A percentile compares a stretch with the other conserved stretches of the same genome.
phyloP scores from a whole-genome alignment of 2,329 filamentous ascomycete species.

The Calonectria crousiana region DNA sequence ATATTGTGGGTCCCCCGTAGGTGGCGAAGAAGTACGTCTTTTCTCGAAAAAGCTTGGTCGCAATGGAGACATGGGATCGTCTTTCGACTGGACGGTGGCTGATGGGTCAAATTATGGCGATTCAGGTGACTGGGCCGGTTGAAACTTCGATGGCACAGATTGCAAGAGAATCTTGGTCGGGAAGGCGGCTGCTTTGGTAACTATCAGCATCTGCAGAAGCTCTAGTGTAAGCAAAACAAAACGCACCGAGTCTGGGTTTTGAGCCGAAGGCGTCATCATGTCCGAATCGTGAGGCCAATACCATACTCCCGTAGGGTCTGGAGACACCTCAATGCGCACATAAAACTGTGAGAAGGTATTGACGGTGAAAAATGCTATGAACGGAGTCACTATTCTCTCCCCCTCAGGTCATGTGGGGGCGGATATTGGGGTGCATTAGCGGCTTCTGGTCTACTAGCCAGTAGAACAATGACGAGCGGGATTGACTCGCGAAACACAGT shows the following conservation, averaged over 20 bases:
- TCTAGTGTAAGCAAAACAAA: neutral
- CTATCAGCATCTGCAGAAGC: neutral
- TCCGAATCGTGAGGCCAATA: neutral
- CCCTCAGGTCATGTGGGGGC: constrained; percentile 16
- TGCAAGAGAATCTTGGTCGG: constrained; percentile 29
- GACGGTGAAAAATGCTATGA: neutral
- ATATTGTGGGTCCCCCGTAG: constrained; percentile 41
- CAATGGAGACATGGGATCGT: constrained; percentile 38
- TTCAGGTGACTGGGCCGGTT: constrained; percentile 43
- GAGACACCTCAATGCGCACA: neutral
- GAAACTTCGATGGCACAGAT: constrained; percentile 39
- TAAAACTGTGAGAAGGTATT: neutral
- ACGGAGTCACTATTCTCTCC: neutral
- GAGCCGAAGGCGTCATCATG: neutral
- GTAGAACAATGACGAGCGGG: neutral
- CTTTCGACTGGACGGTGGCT: constrained; percentile 36
- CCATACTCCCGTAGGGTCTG: neutral
- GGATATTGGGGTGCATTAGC: constrained; percentile 17
- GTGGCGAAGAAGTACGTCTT: constrained; percentile 46
- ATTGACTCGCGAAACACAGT: neutral
- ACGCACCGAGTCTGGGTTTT: neutral
- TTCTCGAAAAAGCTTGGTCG: constrained; percentile 37
- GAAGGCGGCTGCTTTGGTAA: neutral
- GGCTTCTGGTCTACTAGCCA: neutral
- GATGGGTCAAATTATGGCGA: constrained; percentile 45